These are phyloP conservation scores for Calamus simplicifolius DNA, from an alignment of 176 grass and related monocot species.

Conservation along the genomic window DNA sequence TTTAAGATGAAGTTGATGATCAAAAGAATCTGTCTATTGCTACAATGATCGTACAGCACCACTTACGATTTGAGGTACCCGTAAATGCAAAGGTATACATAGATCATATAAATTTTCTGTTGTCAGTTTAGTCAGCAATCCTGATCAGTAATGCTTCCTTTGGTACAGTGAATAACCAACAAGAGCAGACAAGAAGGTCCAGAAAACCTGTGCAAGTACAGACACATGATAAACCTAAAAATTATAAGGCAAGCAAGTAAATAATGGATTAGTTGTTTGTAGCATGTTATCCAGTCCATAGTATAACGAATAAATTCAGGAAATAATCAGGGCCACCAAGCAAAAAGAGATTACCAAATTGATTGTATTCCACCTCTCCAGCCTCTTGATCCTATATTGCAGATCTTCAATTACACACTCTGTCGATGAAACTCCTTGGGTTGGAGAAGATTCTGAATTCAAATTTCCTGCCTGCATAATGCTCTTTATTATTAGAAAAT, in stretches of 20 bases:
- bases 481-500: background rate
- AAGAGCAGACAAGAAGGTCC: constrained; percentile 90
- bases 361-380: constrained; percentile 95
- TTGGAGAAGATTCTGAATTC: constrained; percentile 45
- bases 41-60: no score
- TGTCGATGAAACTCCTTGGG: constrained; percentile 50
- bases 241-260: background rate
- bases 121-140: no score
- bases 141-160: constrained; percentile 53
- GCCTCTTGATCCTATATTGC: constrained; percentile 81
- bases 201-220: constrained; percentile 57
- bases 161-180: constrained; percentile 90
- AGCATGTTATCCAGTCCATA: background rate
- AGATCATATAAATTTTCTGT: no score
- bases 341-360: constrained; percentile 55
- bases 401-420: constrained; percentile 82
- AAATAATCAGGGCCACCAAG: background rate
- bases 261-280: background rate
- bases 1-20: no score
- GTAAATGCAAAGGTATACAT: no score
- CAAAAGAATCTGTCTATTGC: no score
- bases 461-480: constrained; percentile 64
- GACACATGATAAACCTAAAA: constrained; percentile 1
- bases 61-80: no score
- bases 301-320: background rate